Evolutionary conservation across 1,139 yeast genomes (phyloP).

Genomic region (Candida anutae): DNA sequence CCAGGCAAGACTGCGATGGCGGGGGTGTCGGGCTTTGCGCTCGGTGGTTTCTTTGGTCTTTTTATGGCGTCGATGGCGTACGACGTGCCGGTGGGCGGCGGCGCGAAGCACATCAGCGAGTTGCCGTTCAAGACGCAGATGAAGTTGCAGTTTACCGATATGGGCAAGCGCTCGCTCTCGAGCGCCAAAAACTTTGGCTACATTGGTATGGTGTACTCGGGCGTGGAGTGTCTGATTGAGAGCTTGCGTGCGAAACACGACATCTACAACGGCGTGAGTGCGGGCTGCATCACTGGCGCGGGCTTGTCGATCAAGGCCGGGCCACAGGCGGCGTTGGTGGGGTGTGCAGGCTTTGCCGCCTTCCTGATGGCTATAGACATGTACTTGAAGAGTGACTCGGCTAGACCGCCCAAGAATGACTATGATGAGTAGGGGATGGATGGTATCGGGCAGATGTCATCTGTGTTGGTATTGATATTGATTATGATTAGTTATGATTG

Average conservation of each 20-base stretch:
- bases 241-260: conserved; percentile 85
- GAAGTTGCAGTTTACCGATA: conserved; percentile 83
- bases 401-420: conserved; percentile 81
- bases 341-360: conserved; percentile 98
- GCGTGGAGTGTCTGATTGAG: conserved; percentile 91
- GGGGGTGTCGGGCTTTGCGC: conserved; percentile 89
- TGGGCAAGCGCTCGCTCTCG: conserved; percentile 80
- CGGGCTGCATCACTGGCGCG: conserved; percentile 92
- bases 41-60: conserved; percentile 93
- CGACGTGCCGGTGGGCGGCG: conserved; percentile 68
- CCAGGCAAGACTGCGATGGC: conserved; percentile 91
- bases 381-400: conserved; percentile 80
- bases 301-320: conserved; percentile 90
- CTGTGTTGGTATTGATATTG: too few species aligned
- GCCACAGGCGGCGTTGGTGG: conserved; percentile 84
- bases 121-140: conserved; percentile 90
- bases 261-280: conserved; percentile 82
- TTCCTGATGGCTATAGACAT: conserved; percentile 90
- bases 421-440: too few species aligned
- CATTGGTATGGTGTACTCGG: conserved; percentile 88
- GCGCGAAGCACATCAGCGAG: conserved; percentile 56
- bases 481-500: too few species aligned
- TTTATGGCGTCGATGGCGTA: conserved; percentile 94
- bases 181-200: conserved; percentile 94
- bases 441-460: too few species aligned